These are phyloP conservation scores for Debaryomycetaceae sp. DNA, from an alignment of 1,139 yeast species.

Conservation along the genomic window DNA sequence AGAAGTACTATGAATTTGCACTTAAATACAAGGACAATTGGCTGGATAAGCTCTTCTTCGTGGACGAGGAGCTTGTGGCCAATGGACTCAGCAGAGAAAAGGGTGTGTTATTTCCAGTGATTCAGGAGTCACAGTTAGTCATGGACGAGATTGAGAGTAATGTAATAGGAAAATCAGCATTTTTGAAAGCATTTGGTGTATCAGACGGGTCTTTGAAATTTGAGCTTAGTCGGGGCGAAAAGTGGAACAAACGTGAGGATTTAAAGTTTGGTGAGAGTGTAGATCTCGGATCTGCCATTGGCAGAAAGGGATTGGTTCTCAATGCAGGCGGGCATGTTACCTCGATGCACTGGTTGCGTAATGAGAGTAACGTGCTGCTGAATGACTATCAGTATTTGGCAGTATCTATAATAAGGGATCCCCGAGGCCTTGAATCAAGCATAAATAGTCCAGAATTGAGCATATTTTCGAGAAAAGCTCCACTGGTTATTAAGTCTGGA, in stretches of 20 bases:
- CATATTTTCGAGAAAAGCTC: constrained; percentile 18
- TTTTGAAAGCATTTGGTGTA: constrained; percentile 1
- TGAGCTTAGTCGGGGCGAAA: neutral
- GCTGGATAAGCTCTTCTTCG: constrained; percentile 31
- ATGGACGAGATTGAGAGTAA: neutral
- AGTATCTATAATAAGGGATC: constrained; percentile 39
- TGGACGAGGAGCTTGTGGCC: constrained; percentile 24
- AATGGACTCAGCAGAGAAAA: neutral
- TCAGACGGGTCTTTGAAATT: neutral
- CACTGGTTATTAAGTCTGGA: constrained; percentile 26
- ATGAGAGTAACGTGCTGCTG: constrained; percentile 10
- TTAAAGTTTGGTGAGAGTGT: constrained; percentile 7
- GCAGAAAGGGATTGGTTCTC: constrained; percentile 43
- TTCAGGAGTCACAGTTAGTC: neutral
- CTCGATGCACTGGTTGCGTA: constrained; percentile 54
- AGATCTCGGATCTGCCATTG: constrained; percentile 9
- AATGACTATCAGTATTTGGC: constrained; percentile 41
- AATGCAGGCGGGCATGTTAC: constrained; percentile 58
- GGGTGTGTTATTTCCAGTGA: neutral
- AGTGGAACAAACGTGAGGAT: neutral
- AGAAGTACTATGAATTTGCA: constrained; percentile 22
- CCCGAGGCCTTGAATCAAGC: constrained; percentile 21
- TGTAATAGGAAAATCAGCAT: neutral
- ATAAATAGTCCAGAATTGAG: constrained; percentile 32
- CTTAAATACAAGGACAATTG: constrained; percentile 30